Evolutionary conservation across 371 early-diverging fungal species (phyloP).

Genomic region (Circinella umbellata): DNA sequence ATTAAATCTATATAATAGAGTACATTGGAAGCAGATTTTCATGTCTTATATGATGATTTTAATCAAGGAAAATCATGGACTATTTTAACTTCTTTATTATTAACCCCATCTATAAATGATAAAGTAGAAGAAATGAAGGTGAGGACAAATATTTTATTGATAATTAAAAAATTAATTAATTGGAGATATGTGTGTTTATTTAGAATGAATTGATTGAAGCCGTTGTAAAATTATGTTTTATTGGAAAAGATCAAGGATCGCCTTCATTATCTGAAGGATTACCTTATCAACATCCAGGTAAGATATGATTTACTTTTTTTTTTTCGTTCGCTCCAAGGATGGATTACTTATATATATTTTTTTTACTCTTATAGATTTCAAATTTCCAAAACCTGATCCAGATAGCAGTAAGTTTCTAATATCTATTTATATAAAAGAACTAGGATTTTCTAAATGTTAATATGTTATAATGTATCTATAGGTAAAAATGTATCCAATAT

Average conservation of each 20-base stretch:
- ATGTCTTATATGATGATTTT: conserved; percentile 51
- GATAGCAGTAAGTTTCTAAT: conserved; percentile 29
- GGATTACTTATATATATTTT: too few species aligned
- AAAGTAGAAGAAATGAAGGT: conserved; percentile 46
- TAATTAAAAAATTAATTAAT: too few species aligned
- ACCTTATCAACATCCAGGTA: conserved; percentile 62
- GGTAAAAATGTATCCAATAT: conserved; percentile 49
- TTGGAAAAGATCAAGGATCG: conserved; percentile 51
- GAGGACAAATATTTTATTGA: background rate
- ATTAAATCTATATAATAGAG: background rate
- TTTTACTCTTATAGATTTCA: conserved; percentile 32
- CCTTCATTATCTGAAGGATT: conserved; percentile 55
- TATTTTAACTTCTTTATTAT: conserved; percentile 38
- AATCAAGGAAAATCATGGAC: conserved; percentile 45
- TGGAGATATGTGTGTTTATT: background rate
- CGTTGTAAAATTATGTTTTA: conserved; percentile 50
- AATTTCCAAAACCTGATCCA: conserved; percentile 39
- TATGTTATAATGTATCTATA: too few species aligned
- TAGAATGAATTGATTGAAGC: conserved; percentile 47
- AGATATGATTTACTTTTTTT: background rate
- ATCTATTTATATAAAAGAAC: too few species aligned
- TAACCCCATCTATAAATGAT: conserved; percentile 43
- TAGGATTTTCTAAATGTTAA: too few species aligned
- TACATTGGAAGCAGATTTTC: conserved; percentile 33
- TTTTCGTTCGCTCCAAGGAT: too few species aligned